Conservation (phyloP, 2,329 filamentous ascomycete species). For the Dactylellina leptospora region DNA sequence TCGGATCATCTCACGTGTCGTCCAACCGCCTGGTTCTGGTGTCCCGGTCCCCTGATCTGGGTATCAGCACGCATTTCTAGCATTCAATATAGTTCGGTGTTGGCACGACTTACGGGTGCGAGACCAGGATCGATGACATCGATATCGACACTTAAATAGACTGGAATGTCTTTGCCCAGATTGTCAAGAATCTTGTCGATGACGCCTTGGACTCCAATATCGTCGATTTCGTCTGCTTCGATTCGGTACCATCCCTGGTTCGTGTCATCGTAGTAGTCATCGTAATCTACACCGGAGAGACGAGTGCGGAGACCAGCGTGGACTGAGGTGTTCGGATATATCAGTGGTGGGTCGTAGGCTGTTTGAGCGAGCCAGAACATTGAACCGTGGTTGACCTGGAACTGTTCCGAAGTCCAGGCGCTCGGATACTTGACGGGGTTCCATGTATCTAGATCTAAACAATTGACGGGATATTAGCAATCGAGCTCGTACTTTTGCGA, state of each 20-base stretch:
- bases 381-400: conserved; percentile 83
- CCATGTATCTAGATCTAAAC: conserved; percentile 81
- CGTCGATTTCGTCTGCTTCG: conserved; percentile 86
- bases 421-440: conserved; percentile 81
- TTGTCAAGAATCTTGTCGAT: conserved; percentile 74
- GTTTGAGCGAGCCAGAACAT: conserved; percentile 87
- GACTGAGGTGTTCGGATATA: conserved; percentile 74
- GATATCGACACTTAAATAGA: conserved; percentile 83
- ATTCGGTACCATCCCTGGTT: conserved; percentile 82
- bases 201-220: conserved; percentile 76
- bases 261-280: conserved; percentile 76
- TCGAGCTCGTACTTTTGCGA: background rate
- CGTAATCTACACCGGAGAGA: conserved; percentile 71
- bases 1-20: conserved; percentile 83
- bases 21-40: conserved; percentile 90
- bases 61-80: background rate
- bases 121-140: conserved; percentile 75
- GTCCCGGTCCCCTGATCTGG: conserved; percentile 79
- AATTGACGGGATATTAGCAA: no score
- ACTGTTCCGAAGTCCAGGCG: conserved; percentile 75
- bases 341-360: conserved; percentile 73
- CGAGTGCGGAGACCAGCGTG: conserved; percentile 85
- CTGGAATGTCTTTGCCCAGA: conserved; percentile 77
- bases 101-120: conserved; percentile 59
- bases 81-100: background rate